These are phyloP conservation scores for Hyphopichia khmerensis DNA, from an alignment of 1,139 yeast species.

Conservation along the genomic window DNA sequence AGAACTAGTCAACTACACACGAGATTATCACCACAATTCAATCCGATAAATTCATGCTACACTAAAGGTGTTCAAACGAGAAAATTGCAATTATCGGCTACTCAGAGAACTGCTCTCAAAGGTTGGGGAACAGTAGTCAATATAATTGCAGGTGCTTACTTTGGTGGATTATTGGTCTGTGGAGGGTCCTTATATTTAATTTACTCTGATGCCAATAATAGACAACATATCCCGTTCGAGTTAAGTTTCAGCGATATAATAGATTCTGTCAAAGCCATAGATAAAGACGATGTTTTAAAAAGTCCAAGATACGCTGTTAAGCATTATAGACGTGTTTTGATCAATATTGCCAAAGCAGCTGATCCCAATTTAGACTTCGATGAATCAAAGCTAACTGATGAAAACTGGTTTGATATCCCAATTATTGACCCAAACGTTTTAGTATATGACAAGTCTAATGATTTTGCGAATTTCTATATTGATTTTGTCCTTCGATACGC, in stretches of 20 bases:
- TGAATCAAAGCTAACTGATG: constrained; percentile 18
- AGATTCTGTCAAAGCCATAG: constrained; percentile 43
- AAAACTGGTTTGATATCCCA: constrained; percentile 31
- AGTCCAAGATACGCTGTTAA: constrained; percentile 47
- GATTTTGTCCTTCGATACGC: constrained; percentile 46
- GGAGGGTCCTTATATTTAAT: constrained; percentile 40
- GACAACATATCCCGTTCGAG: constrained; percentile 45
- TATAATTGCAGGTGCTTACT: constrained; percentile 43
- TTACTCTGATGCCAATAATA: constrained; percentile 39
- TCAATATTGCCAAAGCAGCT: constrained; percentile 34
- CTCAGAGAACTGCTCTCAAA: constrained; percentile 22
- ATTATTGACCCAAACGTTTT: constrained; percentile 30
- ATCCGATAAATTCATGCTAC: background rate
- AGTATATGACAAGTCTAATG: constrained; percentile 28
- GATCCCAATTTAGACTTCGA: constrained; percentile 25
- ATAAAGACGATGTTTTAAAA: constrained; percentile 44
- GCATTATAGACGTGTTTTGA: constrained; percentile 41
- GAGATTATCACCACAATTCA: background rate
- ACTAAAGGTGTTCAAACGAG: background rate
- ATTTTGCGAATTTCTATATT: constrained; percentile 44
- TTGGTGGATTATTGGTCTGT: constrained; percentile 42
- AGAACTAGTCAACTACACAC: background rate
- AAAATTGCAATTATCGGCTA: constrained; percentile 10
- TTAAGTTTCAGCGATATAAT: constrained; percentile 32
- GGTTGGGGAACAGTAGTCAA: constrained; percentile 36